phyloP scores from a whole-genome alignment of 2,329 filamentous ascomycete genomes.

The Calonectria hongkongensis region DNA sequence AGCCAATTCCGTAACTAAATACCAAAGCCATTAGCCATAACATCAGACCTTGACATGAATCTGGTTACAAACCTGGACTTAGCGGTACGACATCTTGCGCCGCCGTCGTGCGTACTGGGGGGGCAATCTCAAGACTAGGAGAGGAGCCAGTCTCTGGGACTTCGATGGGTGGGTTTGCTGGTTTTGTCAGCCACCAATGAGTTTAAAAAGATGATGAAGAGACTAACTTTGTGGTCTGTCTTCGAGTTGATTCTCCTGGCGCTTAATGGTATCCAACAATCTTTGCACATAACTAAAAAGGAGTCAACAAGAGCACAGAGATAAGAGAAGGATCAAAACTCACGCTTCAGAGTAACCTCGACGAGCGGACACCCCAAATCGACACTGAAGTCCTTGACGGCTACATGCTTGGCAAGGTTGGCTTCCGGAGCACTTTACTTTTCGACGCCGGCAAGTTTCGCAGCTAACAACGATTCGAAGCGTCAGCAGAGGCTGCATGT shows the following conservation, averaged over 20 bases:
- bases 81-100: conserved; percentile 14
- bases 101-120: background rate
- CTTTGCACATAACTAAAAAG: conserved; percentile 46
- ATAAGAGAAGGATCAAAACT: background rate
- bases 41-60: background rate
- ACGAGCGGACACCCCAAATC: conserved; percentile 47
- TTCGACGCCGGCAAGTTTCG: conserved; percentile 52
- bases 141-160: background rate
- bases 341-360: conserved; percentile 52
- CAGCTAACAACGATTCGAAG: conserved; percentile 38
- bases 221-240: background rate
- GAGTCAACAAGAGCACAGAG: background rate
- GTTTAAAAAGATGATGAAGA: background rate
- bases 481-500: background rate
- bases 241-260: conserved; percentile 42
- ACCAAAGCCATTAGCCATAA: background rate
- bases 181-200: background rate
- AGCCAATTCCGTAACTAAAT: conserved; percentile 40
- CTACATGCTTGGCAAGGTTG: conserved; percentile 53
- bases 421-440: conserved; percentile 56
- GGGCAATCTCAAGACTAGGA: background rate
- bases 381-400: conserved; percentile 51
- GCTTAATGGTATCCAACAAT: conserved; percentile 48
- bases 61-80: conserved; percentile 33
- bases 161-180: background rate